phyloP scores from a whole-genome alignment of 176 grass and related monocot species.

The Aegilops tauschii region DNA sequence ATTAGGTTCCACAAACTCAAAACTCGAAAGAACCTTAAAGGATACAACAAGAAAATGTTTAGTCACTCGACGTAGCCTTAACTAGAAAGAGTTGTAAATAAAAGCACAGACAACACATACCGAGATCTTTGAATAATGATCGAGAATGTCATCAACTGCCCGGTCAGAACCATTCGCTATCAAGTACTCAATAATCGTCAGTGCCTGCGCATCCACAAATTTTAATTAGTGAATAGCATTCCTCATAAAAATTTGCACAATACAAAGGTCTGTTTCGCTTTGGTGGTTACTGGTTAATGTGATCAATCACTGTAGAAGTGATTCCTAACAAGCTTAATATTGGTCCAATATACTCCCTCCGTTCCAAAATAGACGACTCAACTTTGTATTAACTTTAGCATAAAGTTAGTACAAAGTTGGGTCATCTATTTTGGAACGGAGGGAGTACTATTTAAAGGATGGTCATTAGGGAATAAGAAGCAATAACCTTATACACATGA shows the following conservation, averaged over 20 bases:
- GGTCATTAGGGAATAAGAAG: conserved; percentile 9
- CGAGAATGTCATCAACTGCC: conserved; percentile 93
- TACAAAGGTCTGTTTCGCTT: neutral
- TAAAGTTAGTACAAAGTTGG: no score
- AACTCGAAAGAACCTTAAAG: conserved; percentile 77
- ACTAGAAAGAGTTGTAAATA: conserved; percentile 7
- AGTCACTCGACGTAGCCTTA: conserved; percentile 10
- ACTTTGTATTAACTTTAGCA: no score
- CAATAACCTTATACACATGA: conserved; percentile 76
- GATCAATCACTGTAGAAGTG: neutral
- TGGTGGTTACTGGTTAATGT: neutral
- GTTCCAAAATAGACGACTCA: no score
- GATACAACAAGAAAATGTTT: conserved; percentile 33
- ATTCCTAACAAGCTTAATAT: conserved; percentile 16
- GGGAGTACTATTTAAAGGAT: neutral
- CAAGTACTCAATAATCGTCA: conserved; percentile 96
- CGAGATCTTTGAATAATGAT: conserved; percentile 86
- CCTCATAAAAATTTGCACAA: conserved; percentile 9
- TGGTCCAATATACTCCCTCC: neutral
- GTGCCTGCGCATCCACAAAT: conserved; percentile 42
- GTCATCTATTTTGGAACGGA: no score
- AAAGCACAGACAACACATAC: conserved; percentile 45
- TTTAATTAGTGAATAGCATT: conserved; percentile 31
- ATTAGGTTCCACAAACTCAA: conserved; percentile 95
- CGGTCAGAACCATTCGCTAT: conserved; percentile 94